Conservation (phyloP, 2,329 filamentous ascomycete species). For the Aspergillus ustus region DNA sequence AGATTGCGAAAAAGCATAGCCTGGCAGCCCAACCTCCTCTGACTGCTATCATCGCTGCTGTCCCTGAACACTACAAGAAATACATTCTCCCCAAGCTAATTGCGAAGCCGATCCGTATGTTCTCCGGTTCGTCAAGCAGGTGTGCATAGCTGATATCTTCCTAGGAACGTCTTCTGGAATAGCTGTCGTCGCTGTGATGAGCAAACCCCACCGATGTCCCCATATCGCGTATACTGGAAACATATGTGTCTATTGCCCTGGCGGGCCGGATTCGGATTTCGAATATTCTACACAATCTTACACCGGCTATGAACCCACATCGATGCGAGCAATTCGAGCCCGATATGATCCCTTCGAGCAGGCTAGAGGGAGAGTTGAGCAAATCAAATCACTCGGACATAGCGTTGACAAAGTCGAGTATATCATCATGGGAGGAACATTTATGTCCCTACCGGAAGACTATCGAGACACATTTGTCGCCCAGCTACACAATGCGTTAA, state of each 20-base stretch:
- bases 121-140: neutral
- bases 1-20: conserved; percentile 90
- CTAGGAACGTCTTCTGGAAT: conserved; percentile 91
- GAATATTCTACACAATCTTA: conserved; percentile 99
- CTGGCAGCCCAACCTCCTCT: conserved; percentile 85
- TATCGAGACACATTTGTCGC: conserved; percentile 95
- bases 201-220: conserved; percentile 95
- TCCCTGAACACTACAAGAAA: conserved; percentile 99
- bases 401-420: conserved; percentile 99
- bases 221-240: conserved; percentile 99
- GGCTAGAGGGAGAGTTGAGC: conserved; percentile 91
- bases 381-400: conserved; percentile 93
- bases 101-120: conserved; percentile 88
- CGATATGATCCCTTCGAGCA: conserved; percentile 98
- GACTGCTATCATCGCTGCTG: conserved; percentile 95
- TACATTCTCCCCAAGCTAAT: conserved; percentile 96
- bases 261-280: conserved; percentile 96
- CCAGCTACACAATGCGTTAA: conserved; percentile 94
- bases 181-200: conserved; percentile 98
- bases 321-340: conserved; percentile 96
- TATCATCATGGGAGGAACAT: conserved; percentile 99
- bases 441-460: conserved; percentile 90
- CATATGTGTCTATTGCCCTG: conserved; percentile 98
- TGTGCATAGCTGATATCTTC: conserved; percentile 23
- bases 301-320: conserved; percentile 97